Conservation (phyloP, 2,329 filamentous ascomycete genomes). For the Talaromyces pinophilus region DNA sequence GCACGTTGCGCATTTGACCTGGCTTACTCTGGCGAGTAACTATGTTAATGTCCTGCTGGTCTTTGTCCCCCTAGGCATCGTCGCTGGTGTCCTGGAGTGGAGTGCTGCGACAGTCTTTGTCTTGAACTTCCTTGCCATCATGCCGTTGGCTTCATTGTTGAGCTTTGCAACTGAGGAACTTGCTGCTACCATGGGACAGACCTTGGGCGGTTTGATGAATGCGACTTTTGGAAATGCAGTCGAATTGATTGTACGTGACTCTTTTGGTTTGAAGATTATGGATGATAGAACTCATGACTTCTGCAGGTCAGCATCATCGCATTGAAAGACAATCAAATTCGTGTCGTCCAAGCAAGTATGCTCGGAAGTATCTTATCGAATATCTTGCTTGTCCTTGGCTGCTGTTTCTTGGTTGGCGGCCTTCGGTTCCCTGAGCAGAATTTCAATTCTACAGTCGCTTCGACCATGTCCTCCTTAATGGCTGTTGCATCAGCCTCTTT, state of each 20-base stretch:
- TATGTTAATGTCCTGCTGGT: conserved; percentile 63
- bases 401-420: conserved; percentile 77
- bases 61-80: conserved; percentile 65
- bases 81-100: conserved; percentile 61
- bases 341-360: conserved; percentile 98
- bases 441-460: conserved; percentile 54
- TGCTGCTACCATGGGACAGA: conserved; percentile 61
- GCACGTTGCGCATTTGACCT: conserved; percentile 43
- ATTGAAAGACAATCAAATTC: conserved; percentile 78
- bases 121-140: conserved; percentile 66
- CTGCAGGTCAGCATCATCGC: conserved; percentile 85
- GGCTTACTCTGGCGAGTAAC: conserved; percentile 49
- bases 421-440: conserved; percentile 68
- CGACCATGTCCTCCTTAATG: conserved; percentile 67
- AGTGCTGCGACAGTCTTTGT: conserved; percentile 60
- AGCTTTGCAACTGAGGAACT: conserved; percentile 67
- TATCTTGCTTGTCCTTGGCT: conserved; percentile 80
- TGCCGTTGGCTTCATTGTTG: conserved; percentile 62
- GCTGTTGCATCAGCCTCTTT: conserved; percentile 73
- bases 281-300: not conserved
- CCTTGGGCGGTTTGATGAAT: conserved; percentile 64
- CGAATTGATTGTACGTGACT: conserved; percentile 64
- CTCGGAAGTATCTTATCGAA: conserved; percentile 94
- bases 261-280: conserved; percentile 35
- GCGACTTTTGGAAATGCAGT: conserved; percentile 68